Evolutionary conservation across 2,329 filamentous ascomycete species (phyloP).

Genomic region (Fusarium mangiferae): DNA sequence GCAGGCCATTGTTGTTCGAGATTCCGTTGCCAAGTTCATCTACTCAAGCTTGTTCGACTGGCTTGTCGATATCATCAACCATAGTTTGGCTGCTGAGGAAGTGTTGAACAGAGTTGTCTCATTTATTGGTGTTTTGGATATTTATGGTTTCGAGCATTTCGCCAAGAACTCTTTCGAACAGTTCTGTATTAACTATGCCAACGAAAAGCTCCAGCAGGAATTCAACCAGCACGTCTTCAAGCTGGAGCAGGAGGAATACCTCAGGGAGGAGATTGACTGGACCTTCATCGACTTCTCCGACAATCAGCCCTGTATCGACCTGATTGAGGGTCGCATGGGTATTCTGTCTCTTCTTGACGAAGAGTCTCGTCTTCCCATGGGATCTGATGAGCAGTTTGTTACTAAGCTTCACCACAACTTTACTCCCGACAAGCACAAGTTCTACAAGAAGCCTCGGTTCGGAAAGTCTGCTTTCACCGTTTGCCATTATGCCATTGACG

Average conservation of each 20-base stretch:
- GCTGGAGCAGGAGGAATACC: slow-evolving; percentile 97
- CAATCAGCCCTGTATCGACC: slow-evolving; percentile 98
- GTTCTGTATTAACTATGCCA: slow-evolving; percentile 99
- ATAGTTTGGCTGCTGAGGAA: slow-evolving; percentile 86
- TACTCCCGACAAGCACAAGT: slow-evolving; percentile 87
- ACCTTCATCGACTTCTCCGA: slow-evolving; percentile 99
- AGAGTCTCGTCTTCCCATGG: slow-evolving; percentile 96
- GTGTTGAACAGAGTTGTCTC: slow-evolving; percentile 83
- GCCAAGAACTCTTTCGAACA: slow-evolving; percentile 99
- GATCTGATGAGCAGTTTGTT: slow-evolving; percentile 95
- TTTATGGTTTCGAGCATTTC: slow-evolving; percentile 99
- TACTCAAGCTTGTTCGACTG: slow-evolving; percentile 99
- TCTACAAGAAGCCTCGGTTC: slow-evolving; percentile 98
- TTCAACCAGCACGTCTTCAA: slow-evolving; percentile 99
- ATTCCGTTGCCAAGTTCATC: slow-evolving; percentile 98
- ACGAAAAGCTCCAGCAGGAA: slow-evolving; percentile 98
- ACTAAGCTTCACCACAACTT: slow-evolving; percentile 97
- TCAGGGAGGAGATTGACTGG: slow-evolving; percentile 97
- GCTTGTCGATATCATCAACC: slow-evolving; percentile 97
- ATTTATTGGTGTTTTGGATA: slow-evolving; percentile 99
- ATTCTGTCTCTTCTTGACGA: slow-evolving; percentile 93
- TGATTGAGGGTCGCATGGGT: slow-evolving; percentile 97
- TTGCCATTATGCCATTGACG: slow-evolving; percentile 97
- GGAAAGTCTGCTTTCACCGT: slow-evolving; percentile 98
- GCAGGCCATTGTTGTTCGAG: slow-evolving; percentile 92